Percentiles rank a stretch among this genome's conserved stretches.
phyloP scores from a whole-genome alignment of 2,329 filamentous ascomycete species.

The Colletotrichum zoysiae region DNA sequence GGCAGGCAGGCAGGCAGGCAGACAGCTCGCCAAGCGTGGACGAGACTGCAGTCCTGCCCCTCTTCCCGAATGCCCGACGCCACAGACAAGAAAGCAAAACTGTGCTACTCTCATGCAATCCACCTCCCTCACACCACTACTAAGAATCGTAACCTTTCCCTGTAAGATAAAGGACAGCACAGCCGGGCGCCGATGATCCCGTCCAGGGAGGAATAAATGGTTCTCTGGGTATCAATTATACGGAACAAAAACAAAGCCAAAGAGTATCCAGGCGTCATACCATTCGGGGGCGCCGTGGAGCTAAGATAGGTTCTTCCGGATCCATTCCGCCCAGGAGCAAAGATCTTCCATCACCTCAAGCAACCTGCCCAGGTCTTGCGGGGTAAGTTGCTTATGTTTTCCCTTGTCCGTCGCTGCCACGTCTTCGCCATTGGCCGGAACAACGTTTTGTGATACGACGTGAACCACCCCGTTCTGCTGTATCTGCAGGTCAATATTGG shows the following conservation, averaged over 20 bases:
- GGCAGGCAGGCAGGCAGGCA: not conserved
- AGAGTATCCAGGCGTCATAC: not conserved
- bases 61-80: constrained; percentile 20
- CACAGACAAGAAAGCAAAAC: not conserved
- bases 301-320: constrained; percentile 51
- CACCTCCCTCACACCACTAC: not conserved
- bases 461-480: constrained; percentile 70
- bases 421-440: constrained; percentile 46
- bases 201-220: not conserved
- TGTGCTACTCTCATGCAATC: not conserved
- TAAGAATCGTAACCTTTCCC: not conserved
- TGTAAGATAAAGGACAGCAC: not conserved
- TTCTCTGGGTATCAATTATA: constrained; percentile 41
- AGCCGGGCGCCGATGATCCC: not conserved
- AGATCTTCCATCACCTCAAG: constrained; percentile 66
- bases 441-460: constrained; percentile 69
- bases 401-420: constrained; percentile 43
- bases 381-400: constrained; percentile 53
- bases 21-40: constrained; percentile 10
- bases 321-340: constrained; percentile 67
- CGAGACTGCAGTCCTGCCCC: not conserved
- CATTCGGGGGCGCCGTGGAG: not conserved
- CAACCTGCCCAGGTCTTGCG: constrained; percentile 58
- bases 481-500: constrained; percentile 70
- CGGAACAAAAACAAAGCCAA: constrained; percentile 29